Conservation (phyloP, 306 rosid genomes). For the Prunus armeniaca region DNA sequence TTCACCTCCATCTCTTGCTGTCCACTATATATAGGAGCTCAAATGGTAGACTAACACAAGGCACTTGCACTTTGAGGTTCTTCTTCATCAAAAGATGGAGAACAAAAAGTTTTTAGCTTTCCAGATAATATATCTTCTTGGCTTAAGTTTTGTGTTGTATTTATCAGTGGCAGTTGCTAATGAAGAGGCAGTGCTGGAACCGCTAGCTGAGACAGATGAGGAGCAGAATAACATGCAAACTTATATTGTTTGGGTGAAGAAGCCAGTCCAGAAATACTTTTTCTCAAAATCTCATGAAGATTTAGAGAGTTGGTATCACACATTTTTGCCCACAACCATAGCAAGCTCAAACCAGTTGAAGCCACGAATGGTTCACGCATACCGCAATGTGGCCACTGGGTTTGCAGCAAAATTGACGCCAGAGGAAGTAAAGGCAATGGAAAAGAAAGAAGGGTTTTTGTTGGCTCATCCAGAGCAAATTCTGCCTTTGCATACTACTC, state of each 20-base stretch:
- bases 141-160: constrained; percentile 23
- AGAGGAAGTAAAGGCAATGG: constrained; percentile 44
- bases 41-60: not conserved
- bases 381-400: constrained; percentile 50
- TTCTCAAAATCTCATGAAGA: constrained; percentile 21
- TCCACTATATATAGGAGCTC: not conserved
- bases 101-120: not conserved
- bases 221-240: constrained; percentile 20
- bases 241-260: constrained; percentile 48
- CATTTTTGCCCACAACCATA: constrained; percentile 46
- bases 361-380: constrained; percentile 39
- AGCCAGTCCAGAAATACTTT: constrained; percentile 22
- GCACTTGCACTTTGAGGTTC: not conserved
- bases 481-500: constrained; percentile 54
- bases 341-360: constrained; percentile 18
- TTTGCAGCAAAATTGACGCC: constrained; percentile 61
- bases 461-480: constrained; percentile 37
- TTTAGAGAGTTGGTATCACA: constrained; percentile 47
- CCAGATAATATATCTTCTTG: constrained; percentile 22
- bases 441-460: constrained; percentile 50
- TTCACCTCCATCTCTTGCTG: not conserved
- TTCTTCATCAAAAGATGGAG: constrained; percentile 23
- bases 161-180: constrained; percentile 6
- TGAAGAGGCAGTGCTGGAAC: not conserved
- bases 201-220: not conserved